A percentile compares a stretch with the other conserved stretches of the same genome.
These are phyloP conservation scores for Cymbopogon flexuosus DNA, from an alignment of 202 grass and related monocot genomes.

Conservation along the genomic window DNA sequence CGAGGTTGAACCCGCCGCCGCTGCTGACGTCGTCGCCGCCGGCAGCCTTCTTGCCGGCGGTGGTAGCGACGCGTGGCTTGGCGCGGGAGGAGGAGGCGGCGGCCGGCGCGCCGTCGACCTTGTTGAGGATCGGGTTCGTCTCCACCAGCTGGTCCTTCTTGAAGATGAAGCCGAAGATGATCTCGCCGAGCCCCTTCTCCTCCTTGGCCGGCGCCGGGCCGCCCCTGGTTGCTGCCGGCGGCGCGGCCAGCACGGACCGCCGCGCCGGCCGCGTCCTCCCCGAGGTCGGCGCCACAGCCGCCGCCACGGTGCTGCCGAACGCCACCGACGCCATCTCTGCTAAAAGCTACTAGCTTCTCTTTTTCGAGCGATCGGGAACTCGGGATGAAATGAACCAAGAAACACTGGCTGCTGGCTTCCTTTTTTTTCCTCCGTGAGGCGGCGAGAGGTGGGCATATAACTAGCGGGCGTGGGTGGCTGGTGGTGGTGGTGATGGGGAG, in stretches of 20 bases:
- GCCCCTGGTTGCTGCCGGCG: slow-evolving; percentile 25
- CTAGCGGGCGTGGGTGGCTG: neutral
- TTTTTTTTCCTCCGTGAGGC: neutral
- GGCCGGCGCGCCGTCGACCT: slow-evolving; percentile 29
- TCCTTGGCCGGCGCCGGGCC: slow-evolving; percentile 30
- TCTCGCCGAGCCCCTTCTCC: slow-evolving; percentile 48
- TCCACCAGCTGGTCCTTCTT: slow-evolving; percentile 69
- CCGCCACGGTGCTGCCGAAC: slow-evolving; percentile 36
- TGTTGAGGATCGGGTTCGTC: slow-evolving; percentile 64
- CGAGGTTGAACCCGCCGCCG: slow-evolving; percentile 40
- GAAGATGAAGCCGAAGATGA: slow-evolving; percentile 44
- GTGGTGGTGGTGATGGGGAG: slow-evolving; percentile 9
- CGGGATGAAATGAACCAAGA: neutral
- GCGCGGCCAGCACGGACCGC: neutral
- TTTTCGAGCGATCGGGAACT: neutral
- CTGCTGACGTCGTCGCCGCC: neutral
- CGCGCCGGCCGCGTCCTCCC: neutral
- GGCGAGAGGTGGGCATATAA: slow-evolving; percentile 20
- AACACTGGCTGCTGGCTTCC: neutral
- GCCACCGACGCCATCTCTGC: slow-evolving; percentile 36
- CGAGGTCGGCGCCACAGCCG: slow-evolving; percentile 34
- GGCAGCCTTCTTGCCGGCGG: slow-evolving; percentile 32
- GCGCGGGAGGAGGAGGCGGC: neutral
- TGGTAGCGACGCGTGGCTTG: neutral
- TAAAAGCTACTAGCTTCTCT: neutral